Conservation (phyloP, 768 basidiomycete genomes). For the Pisolithus tinctorius region DNA sequence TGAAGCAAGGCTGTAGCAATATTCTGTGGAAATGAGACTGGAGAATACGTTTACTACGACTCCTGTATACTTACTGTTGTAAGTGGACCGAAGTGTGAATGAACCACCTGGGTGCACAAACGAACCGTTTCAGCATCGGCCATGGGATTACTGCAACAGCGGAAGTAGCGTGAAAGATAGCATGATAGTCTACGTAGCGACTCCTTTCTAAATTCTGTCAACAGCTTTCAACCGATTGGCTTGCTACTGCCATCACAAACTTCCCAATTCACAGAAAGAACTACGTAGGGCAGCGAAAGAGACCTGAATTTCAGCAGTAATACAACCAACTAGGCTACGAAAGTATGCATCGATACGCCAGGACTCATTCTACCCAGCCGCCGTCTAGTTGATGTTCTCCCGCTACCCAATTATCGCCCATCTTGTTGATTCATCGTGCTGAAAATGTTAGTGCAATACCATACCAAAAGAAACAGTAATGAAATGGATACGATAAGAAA, state of each 20-base stretch:
- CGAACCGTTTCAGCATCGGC: constrained; percentile 56
- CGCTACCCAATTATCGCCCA: not conserved
- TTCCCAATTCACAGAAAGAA: too few relatives aligned
- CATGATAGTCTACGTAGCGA: too few relatives aligned
- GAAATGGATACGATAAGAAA: constrained; percentile 2
- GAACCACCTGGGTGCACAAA: constrained; percentile 56
- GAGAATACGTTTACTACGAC: not conserved
- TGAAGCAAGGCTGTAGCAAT: constrained; percentile 70
- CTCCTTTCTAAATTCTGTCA: too few relatives aligned
- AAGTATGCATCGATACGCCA: not conserved
- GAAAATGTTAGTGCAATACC: constrained; percentile 25
- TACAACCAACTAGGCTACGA: not conserved
- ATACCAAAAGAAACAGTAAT: constrained; percentile 2
- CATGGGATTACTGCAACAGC: constrained; percentile 31
- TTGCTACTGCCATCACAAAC: too few relatives aligned
- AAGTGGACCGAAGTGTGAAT: constrained; percentile 59
- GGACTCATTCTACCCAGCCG: not conserved
- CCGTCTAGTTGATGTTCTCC: not conserved
- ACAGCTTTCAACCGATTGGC: too few relatives aligned
- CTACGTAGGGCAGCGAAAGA: too few relatives aligned
- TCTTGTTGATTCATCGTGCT: constrained; percentile 10
- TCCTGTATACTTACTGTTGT: constrained; percentile 45
- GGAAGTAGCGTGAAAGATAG: too few relatives aligned
- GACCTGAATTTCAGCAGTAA: not conserved
- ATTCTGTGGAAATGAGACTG: constrained; percentile 39